Conservation (phyloP, 257 asterid species). For the Solanum bulbocastanum region DNA sequence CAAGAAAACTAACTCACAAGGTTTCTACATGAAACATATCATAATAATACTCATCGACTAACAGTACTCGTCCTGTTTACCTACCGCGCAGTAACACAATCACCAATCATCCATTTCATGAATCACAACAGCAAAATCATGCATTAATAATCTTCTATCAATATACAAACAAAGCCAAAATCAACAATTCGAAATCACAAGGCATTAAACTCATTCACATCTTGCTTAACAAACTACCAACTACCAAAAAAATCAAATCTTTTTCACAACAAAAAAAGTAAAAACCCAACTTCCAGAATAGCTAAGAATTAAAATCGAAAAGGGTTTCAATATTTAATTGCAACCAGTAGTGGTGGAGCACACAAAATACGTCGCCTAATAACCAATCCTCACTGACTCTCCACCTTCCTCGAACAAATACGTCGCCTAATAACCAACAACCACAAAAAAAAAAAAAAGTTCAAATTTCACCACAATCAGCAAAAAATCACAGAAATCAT, state of each 20-base stretch:
- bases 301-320: not conserved
- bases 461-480: not conserved
- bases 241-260: not conserved
- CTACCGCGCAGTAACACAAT: not conserved
- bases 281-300: not conserved
- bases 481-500: not conserved
- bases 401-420: conserved; percentile 61
- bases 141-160: not conserved
- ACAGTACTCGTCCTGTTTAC: not conserved
- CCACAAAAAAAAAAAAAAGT: not conserved
- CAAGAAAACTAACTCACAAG: not conserved
- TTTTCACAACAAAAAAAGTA: not conserved
- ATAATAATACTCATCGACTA: not conserved
- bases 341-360: conserved; percentile 80
- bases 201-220: not conserved
- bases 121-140: not conserved
- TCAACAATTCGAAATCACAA: not conserved
- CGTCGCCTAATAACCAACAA: conserved; percentile 35
- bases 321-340: conserved; percentile 43
- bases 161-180: not conserved
- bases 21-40: not conserved
- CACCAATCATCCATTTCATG: not conserved
- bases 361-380: too few species aligned
- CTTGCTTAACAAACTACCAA: not conserved
- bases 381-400: conserved; percentile 50